phyloP scores from a whole-genome alignment of 2,329 filamentous ascomycete species.

The Bimuria novae-zelandiae region DNA sequence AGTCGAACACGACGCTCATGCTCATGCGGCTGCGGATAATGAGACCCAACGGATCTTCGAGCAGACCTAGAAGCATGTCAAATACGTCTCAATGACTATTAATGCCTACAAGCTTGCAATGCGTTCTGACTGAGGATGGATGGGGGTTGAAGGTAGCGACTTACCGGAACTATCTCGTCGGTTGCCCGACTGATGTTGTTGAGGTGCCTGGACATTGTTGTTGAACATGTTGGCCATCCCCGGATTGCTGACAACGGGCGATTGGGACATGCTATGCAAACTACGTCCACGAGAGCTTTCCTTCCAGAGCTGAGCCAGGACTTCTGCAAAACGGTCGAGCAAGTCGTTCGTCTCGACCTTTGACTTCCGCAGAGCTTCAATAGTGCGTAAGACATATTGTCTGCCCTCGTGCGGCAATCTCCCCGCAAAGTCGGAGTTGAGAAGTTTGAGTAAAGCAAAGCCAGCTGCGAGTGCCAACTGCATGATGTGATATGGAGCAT shows the following conservation, averaged over 20 bases:
- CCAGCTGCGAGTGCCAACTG: conserved; percentile 85
- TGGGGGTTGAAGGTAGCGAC: no score
- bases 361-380: conserved; percentile 71
- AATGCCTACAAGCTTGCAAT: neutral
- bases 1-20: conserved; percentile 84
- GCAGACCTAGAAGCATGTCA: conserved; percentile 20
- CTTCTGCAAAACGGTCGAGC: conserved; percentile 76
- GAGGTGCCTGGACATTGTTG: conserved; percentile 21
- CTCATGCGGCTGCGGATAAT: conserved; percentile 84
- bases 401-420: conserved; percentile 67
- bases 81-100: neutral
- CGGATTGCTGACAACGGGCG: conserved; percentile 39
- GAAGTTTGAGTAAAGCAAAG: conserved; percentile 74
- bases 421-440: conserved; percentile 75
- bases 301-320: conserved; percentile 89
- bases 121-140: no score
- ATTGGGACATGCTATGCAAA: conserved; percentile 44
- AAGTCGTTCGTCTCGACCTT: conserved; percentile 80
- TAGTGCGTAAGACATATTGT: conserved; percentile 71
- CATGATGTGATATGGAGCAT: conserved; percentile 76
- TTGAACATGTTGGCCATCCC: conserved; percentile 42
- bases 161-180: conserved; percentile 29
- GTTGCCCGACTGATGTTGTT: conserved; percentile 24
- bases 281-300: conserved; percentile 50
- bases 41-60: conserved; percentile 75